Evolutionary conservation across 495 filamentous ascomycete genomes (phyloP).

Genomic region (Aspergillus kassunensis): DNA sequence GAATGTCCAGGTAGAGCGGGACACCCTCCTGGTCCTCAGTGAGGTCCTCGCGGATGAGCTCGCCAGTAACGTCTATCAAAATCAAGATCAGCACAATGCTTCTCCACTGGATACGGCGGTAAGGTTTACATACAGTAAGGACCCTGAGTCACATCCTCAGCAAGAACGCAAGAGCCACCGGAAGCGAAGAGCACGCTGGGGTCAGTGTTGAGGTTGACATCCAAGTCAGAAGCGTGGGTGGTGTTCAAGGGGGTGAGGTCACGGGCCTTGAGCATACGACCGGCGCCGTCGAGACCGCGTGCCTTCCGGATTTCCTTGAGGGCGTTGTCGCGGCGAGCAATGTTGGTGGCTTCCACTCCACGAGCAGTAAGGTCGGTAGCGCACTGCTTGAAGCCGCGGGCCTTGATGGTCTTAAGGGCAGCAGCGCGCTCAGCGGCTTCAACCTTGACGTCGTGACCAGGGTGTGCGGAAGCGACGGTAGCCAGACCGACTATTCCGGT

Average conservation of each 20-base stretch:
- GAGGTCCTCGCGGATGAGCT: constrained; percentile 53
- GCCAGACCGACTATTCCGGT: no score
- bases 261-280: constrained; percentile 14
- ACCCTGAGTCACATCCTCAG: constrained; percentile 53
- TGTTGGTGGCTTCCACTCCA: constrained; percentile 40
- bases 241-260: constrained; percentile 13
- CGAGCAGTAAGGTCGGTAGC: constrained; percentile 46
- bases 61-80: constrained; percentile 37
- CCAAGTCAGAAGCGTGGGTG: constrained; percentile 23
- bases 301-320: constrained; percentile 29
- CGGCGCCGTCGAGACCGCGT: constrained; percentile 15
- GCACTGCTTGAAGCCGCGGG: constrained; percentile 45
- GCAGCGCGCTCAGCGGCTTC: constrained; percentile 42
- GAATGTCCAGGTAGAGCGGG: constrained; percentile 54
- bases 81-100: background rate
- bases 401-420: constrained; percentile 34
- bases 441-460: no score
- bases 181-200: constrained; percentile 48
- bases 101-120: background rate
- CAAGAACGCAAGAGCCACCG: constrained; percentile 52
- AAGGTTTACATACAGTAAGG: constrained; percentile 39
- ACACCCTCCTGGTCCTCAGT: constrained; percentile 54
- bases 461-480: no score
- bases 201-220: constrained; percentile 46
- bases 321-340: constrained; percentile 39